These are phyloP conservation scores for Sparassis latifolia DNA, from an alignment of 1,284 basidiomycete genomes.

Conservation along the genomic window DNA sequence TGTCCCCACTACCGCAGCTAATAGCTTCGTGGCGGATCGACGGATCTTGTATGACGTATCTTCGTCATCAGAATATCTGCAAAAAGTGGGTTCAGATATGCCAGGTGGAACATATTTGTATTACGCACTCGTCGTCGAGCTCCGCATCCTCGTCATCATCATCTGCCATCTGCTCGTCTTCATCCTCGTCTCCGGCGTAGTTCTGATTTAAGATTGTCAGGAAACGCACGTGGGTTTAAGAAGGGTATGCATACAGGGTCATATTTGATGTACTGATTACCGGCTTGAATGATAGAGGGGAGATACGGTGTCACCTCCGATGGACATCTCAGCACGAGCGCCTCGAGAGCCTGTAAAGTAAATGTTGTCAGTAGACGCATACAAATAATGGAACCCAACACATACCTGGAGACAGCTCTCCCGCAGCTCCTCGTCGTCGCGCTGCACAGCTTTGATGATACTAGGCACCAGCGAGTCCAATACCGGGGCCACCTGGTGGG, in stretches of 20 bases:
- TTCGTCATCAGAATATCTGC: constrained; percentile 93
- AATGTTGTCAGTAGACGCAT: neutral
- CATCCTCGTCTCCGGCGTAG: constrained; percentile 74
- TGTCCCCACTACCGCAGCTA: constrained; percentile 81
- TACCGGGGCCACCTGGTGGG: constrained; percentile 53
- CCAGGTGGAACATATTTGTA: neutral
- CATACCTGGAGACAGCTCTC: constrained; percentile 70
- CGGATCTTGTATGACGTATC: constrained; percentile 99
- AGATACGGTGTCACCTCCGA: constrained; percentile 76
- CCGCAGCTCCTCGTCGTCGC: constrained; percentile 76
- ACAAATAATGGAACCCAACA: neutral
- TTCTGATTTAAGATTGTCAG: constrained; percentile 46
- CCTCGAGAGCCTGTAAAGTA: constrained; percentile 67
- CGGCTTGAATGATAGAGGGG: constrained; percentile 59
- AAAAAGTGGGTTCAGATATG: neutral
- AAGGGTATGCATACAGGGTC: constrained; percentile 68
- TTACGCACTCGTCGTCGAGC: constrained; percentile 66
- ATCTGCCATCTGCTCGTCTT: constrained; percentile 81
- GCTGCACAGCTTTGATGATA: constrained; percentile 57
- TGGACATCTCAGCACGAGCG: constrained; percentile 78
- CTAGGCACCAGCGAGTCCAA: constrained; percentile 61
- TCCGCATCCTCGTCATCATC: constrained; percentile 74
- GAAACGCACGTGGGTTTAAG: neutral
- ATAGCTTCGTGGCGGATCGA: constrained; percentile 85
- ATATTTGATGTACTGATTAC: constrained; percentile 80